A percentile compares a stretch with the other conserved stretches of the same genome.
These are phyloP conservation scores for Adansonia gregorii DNA, from an alignment of 441 rosid species.

Conservation along the genomic window DNA sequence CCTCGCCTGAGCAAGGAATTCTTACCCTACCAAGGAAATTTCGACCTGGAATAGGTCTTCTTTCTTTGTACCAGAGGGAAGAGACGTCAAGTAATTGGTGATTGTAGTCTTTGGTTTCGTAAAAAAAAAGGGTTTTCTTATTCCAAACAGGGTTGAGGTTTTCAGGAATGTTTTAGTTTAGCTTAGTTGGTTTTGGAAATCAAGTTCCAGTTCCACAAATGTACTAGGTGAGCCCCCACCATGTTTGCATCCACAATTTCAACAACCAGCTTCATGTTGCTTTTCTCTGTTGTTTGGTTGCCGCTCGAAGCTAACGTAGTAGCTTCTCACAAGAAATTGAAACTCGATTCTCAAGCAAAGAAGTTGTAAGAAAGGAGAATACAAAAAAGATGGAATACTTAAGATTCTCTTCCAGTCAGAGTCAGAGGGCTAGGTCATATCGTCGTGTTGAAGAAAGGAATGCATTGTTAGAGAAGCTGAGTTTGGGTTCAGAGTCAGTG, in stretches of 20 bases:
- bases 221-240: slow-evolving; percentile 57
- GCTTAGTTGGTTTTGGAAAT: slow-evolving; percentile 51
- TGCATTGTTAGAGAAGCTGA: slow-evolving; percentile 52
- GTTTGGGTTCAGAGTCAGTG: slow-evolving; percentile 18
- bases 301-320: slow-evolving; percentile 36
- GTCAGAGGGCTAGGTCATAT: slow-evolving; percentile 13
- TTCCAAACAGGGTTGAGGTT: slow-evolving; percentile 56
- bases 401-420: slow-evolving; percentile 8
- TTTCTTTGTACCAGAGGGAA: slow-evolving; percentile 38
- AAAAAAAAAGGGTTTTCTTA: slow-evolving; percentile 51
- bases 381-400: slow-evolving; percentile 30
- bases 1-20: slow-evolving; percentile 50
- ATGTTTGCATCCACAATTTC: slow-evolving; percentile 62
- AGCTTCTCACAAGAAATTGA: slow-evolving; percentile 39
- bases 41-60: slow-evolving; percentile 45
- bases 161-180: slow-evolving; percentile 55
- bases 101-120: slow-evolving; percentile 26
- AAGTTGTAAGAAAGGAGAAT: slow-evolving; percentile 42
- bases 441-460: slow-evolving; percentile 57
- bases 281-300: slow-evolving; percentile 38
- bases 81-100: slow-evolving; percentile 40
- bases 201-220: slow-evolving; percentile 52
- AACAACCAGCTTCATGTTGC: slow-evolving; percentile 50
- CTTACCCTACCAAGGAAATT: slow-evolving; percentile 55
- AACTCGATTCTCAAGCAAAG: slow-evolving; percentile 63